Base-by-base conservation (phyloP, 495 filamentous ascomycete species). In the Penicillium alfredii region DNA sequence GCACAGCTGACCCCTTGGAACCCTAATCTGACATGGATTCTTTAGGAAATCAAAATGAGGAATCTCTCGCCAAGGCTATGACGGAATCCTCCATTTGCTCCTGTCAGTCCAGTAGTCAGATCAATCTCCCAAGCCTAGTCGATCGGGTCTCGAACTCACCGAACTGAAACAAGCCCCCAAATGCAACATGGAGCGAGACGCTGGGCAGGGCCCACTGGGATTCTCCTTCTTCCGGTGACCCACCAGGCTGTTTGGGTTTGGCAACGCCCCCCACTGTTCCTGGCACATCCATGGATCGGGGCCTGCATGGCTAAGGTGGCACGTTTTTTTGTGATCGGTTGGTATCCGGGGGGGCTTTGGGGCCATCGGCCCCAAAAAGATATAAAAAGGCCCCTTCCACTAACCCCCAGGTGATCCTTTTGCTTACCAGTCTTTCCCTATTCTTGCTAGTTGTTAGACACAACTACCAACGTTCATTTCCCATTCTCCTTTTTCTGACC, bases 341-440 rank as follows among this genome's bases (percentile, higher is more conserved):
- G 37, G 45, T 45, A 21, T 51, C 41, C 33, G 47, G 48, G 52
- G 48, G 25, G 10, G 8, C 21, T 13, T 23, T 20, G 26, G 15
- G 23, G 10, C 6, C 11, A 36, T 32, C 26, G 18, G 25, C 28
- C 11, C 30, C 18, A 15, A 13, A 39, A 45, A 44, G 21, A 17
- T 57, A 57, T 57, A 57, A 45, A 51, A 43, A 40, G 42, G 30
- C 41, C 44, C 12, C 26, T 16, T 31, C 25, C 15, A 22, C 11
- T 22, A 28, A 38, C 23, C 11, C 8, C 8, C 23, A 4, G 23
- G 4, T 0, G 5, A 9, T 25, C 23, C 23, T 25, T 25, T 25
- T n/a, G 23, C 11, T 25, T n/a, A 5, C 11, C 23, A 21, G 7
- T 23, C 20, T 26, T 28, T 38, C 38, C 46, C 28, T 37, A 19